phyloP scores from a whole-genome alignment of 1,284 basidiomycete species.

The Mycena citricolor region DNA sequence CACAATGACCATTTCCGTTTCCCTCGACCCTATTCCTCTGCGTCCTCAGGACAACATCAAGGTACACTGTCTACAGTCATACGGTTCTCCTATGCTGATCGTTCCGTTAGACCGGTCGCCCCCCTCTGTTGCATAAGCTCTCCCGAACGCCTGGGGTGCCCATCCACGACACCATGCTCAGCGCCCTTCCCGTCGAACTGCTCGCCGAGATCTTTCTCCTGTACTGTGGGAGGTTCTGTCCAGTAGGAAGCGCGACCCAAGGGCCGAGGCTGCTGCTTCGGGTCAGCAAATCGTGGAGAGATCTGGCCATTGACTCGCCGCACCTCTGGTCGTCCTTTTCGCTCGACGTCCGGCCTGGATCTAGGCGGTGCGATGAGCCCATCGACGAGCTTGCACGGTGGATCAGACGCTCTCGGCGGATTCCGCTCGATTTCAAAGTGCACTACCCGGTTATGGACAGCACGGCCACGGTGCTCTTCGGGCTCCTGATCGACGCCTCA shows the following conservation, averaged over 20 bases:
- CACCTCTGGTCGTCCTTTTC: slow-evolving; percentile 43
- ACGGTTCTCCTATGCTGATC: neutral
- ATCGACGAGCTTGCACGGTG: slow-evolving; percentile 32
- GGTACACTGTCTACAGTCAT: no score
- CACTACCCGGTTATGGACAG: slow-evolving; percentile 27
- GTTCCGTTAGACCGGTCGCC: neutral
- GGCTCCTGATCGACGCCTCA: slow-evolving; percentile 32
- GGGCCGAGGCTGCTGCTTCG: slow-evolving; percentile 35
- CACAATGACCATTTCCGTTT: slow-evolving; percentile 8
- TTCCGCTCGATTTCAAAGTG: slow-evolving; percentile 36
- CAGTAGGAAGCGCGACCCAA: slow-evolving; percentile 21
- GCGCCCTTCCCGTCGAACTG: slow-evolving; percentile 18
- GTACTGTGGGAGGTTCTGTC: slow-evolving; percentile 12
- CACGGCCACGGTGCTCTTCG: slow-evolving; percentile 31
- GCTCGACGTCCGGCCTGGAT: slow-evolving; percentile 23
- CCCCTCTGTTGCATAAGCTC: neutral
- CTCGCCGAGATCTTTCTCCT: slow-evolving; percentile 21
- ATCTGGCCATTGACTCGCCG: slow-evolving; percentile 33
- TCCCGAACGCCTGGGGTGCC: no score
- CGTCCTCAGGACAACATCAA: no score
- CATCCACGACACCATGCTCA: slow-evolving; percentile 12
- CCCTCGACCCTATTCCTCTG: slow-evolving; percentile 5
- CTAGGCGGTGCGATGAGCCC: slow-evolving; percentile 20
- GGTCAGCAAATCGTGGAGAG: slow-evolving; percentile 39
- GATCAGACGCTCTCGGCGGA: slow-evolving; percentile 36